These are phyloP conservation scores for Rhizophlyctis rosea DNA, from an alignment of 192 early-diverging fungal genomes.

Conservation along the genomic window DNA sequence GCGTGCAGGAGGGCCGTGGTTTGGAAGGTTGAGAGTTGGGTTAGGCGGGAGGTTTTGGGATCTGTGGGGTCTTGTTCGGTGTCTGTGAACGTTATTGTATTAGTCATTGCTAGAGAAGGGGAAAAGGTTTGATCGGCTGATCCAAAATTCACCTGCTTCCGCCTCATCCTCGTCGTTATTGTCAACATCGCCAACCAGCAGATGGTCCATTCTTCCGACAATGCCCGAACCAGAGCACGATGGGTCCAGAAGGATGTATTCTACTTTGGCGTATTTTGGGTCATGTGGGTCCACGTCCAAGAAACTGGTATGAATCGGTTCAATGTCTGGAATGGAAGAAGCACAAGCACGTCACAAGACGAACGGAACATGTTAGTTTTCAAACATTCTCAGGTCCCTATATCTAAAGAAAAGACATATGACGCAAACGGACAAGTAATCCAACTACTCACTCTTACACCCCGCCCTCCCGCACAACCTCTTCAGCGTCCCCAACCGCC, in stretches of 20 bases:
- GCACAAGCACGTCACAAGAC: constrained; percentile 8
- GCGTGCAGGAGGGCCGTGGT: constrained; percentile 75
- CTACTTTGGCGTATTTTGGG: constrained; percentile 53
- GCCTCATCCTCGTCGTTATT: too few species aligned
- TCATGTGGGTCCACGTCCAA: constrained; percentile 74
- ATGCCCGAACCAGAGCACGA: constrained; percentile 97
- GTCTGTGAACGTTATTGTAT: too few species aligned
- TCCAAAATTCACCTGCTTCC: too few species aligned
- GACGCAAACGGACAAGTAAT: background rate
- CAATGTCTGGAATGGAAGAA: constrained; percentile 52
- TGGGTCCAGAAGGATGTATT: constrained; percentile 91
- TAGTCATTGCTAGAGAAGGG: too few species aligned
- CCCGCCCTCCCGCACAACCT: constrained; percentile 72
- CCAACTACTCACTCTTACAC: constrained; percentile 64
- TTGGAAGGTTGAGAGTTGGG: constrained; percentile 93
- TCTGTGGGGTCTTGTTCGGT: constrained; percentile 31
- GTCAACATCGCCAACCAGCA: constrained; percentile 64
- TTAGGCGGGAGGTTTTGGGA: constrained; percentile 59
- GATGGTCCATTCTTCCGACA: constrained; percentile 78
- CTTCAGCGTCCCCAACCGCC: constrained; percentile 70
- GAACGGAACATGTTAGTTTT: constrained; percentile 3
- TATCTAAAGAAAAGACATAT: background rate
- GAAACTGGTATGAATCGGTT: constrained; percentile 67
- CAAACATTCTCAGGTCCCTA: background rate
- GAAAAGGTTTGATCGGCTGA: too few species aligned